Evolutionary conservation across 257 asterid species (phyloP), one percentile per base, ranked within the genome.

Genomic region (Fraxinus excelsior): DNA sequence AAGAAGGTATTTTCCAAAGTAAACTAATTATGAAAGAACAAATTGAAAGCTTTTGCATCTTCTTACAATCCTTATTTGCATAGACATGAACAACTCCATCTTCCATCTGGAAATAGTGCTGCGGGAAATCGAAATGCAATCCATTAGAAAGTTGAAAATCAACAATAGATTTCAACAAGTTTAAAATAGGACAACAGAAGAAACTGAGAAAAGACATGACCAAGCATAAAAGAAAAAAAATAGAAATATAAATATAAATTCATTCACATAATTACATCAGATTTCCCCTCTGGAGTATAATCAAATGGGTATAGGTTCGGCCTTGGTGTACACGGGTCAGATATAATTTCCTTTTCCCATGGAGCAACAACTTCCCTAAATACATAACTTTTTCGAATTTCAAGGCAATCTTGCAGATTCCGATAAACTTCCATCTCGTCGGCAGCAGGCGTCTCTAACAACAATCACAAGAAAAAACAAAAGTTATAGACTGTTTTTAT

Each of bases 61-160:
- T 78, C 97, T 90, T 87, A 95, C 99, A 82, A 71, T 91, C 90
- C 85, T 87, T 83, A 82, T 88, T 88, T 56, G 98, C 96, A 85
- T 95, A 93, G 69, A 91, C 94, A 77, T 93, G 90, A 80, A 95
- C 91, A 71, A 95, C 98, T 73, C 99, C 99, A 85, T 93, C 99
- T 90, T 95, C 99, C 99, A 95, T 95, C 85, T 84, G 89, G 80
- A 95, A 91, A 83, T 86, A 83, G 83, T 95, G 98, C 99, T 95
- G 97, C 87, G 85, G 64, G 81, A 74, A 77, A 78, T 80, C 67
- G 73, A 74, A 51, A 81, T 42, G 37, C 72, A 78, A 60, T 69
- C 71, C 82, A 80, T 60, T 67, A 80, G 44, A 76, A 76, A 26
- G 58, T 31, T 53, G 66, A 67, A 9, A 46, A 56, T 14, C n/a